phyloP scores from a whole-genome alignment of 176 grass and related monocot genomes.

The Ananas comosus region DNA sequence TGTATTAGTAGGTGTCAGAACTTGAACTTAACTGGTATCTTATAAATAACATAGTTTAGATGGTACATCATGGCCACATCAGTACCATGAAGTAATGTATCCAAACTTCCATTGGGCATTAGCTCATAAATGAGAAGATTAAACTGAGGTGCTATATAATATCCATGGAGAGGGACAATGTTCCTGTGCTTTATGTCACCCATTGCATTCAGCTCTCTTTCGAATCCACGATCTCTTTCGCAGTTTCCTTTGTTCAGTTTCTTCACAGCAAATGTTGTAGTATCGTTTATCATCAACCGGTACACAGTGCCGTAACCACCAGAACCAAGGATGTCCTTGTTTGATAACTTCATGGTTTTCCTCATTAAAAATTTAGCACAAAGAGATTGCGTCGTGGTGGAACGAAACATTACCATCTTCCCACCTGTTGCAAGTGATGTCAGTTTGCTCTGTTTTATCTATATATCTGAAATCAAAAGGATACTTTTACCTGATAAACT shows the following conservation, averaged over 20 bases:
- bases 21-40: neutral
- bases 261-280: conserved; percentile 55
- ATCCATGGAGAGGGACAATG: conserved; percentile 60
- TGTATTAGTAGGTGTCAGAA: conserved; percentile 11
- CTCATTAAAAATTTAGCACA: conserved; percentile 43
- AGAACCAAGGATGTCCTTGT: conserved; percentile 71
- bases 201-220: conserved; percentile 72
- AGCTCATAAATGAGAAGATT: conserved; percentile 91
- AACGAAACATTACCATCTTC: conserved; percentile 72
- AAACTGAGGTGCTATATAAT: conserved; percentile 54
- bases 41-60: neutral
- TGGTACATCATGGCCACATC: neutral
- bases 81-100: conserved; percentile 38
- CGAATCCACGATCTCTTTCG: conserved; percentile 55
- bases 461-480: neutral
- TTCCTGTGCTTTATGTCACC: conserved; percentile 83
- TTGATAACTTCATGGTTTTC: conserved; percentile 46
- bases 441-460: neutral
- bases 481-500: conserved; percentile 36
- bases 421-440: conserved; percentile 31
- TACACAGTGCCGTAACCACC: conserved; percentile 71
- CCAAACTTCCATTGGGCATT: conserved; percentile 76
- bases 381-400: conserved; percentile 27
- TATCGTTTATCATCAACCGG: conserved; percentile 31
- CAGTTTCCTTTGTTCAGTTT: conserved; percentile 44